A percentile compares a stretch with the other conserved stretches of the same genome.
Evolutionary conservation across 2,329 filamentous ascomycete genomes (phyloP).

Genomic region (Colletotrichum kahawae): DNA sequence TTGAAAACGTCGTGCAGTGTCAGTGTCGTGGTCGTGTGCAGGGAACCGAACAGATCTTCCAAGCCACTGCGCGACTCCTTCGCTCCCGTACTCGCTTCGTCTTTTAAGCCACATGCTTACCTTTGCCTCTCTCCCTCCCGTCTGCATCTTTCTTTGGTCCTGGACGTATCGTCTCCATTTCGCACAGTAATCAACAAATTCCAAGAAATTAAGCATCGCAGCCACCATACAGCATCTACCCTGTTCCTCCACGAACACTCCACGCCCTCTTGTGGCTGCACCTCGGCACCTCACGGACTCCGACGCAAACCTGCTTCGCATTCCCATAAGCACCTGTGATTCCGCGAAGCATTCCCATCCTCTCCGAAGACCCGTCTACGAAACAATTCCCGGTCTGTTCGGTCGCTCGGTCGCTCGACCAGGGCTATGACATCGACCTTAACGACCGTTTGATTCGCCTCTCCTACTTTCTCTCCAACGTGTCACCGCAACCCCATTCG

Average conservation of each 20-base stretch:
- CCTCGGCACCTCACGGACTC: neutral
- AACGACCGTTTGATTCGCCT: neutral
- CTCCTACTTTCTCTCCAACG: neutral
- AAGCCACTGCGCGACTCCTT: neutral
- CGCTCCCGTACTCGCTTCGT: neutral
- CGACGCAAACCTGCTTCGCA: neutral
- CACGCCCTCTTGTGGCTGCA: neutral
- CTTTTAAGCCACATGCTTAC: conserved; percentile 1
- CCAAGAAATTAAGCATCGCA: neutral
- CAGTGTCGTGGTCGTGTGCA: neutral
- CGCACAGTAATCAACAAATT: neutral
- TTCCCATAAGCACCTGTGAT: neutral
- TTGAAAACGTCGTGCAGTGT: neutral
- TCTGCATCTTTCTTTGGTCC: neutral
- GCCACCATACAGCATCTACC: conserved; percentile 4
- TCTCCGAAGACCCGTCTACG: neutral
- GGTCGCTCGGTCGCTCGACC: neutral
- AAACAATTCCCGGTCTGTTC: neutral
- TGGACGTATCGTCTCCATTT: neutral
- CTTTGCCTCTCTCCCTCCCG: neutral
- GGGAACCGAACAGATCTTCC: neutral
- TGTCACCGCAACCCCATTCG: neutral
- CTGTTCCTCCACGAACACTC: conserved; percentile 2
- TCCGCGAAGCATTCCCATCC: neutral
- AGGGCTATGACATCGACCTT: conserved; percentile 15